A percentile compares a stretch with the other conserved stretches of the same genome.
Conservation (phyloP, 192 early-diverging fungal species). For the Backusella sp. region DNA sequence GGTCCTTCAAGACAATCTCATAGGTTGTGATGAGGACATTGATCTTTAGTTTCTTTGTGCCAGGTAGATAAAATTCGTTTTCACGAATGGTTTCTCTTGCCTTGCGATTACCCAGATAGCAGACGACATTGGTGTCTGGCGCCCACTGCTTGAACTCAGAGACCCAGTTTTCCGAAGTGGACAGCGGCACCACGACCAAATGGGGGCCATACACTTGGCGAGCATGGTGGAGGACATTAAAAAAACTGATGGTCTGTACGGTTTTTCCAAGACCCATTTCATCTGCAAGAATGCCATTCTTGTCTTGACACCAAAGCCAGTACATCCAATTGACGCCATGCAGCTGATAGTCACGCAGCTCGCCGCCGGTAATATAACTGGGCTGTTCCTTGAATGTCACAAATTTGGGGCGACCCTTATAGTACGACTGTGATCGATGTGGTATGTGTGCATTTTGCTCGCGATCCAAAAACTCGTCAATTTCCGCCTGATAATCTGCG, state of each 20-base stretch:
- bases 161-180: slow-evolving; percentile 94
- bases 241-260: slow-evolving; percentile 92
- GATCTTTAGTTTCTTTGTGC: slow-evolving; percentile 66
- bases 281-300: slow-evolving; percentile 97
- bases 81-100: slow-evolving; percentile 89
- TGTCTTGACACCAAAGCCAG: slow-evolving; percentile 89
- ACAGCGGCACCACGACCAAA: slow-evolving; percentile 94
- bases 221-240: slow-evolving; percentile 85
- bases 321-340: slow-evolving; percentile 98
- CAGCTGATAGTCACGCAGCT: slow-evolving; percentile 94
- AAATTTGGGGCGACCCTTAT: slow-evolving; percentile 72
- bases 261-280: slow-evolving; percentile 98
- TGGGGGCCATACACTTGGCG: slow-evolving; percentile 89
- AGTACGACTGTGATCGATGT: slow-evolving; percentile 54
- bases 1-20: slow-evolving; percentile 93
- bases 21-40: slow-evolving; percentile 96
- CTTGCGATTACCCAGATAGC: slow-evolving; percentile 84
- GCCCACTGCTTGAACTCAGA: slow-evolving; percentile 96
- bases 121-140: slow-evolving; percentile 88
- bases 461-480: slow-evolving; percentile 85
- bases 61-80: slow-evolving; percentile 82
- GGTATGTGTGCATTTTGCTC: slow-evolving; percentile 73
- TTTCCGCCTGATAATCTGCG: slow-evolving; percentile 72
- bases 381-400: slow-evolving; percentile 78
- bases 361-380: slow-evolving; percentile 77